phyloP scores from a whole-genome alignment of 2,329 filamentous ascomycete genomes.

The Arthrobotrys entomopaga region DNA sequence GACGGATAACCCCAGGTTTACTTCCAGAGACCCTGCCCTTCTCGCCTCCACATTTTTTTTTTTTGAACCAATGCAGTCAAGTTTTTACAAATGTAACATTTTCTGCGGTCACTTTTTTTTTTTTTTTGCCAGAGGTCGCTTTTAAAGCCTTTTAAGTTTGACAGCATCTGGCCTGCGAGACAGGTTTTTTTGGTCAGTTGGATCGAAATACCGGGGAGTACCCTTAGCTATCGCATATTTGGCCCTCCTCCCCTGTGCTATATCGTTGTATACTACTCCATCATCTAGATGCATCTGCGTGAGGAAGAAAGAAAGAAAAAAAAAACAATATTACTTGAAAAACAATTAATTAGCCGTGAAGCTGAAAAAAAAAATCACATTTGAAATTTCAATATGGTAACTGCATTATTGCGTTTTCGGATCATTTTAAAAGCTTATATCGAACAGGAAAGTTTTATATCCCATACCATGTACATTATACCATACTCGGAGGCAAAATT shows the following conservation, averaged over 20 bases:
- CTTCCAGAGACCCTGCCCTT: conserved; percentile 33
- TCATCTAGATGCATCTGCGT: conserved; percentile 23
- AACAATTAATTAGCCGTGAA: conserved; percentile 42
- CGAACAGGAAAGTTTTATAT: conserved; percentile 24
- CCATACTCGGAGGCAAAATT: conserved; percentile 36
- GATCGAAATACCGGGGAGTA: conserved; percentile 14
- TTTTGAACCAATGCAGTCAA: conserved; percentile 22
- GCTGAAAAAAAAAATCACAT: neutral
- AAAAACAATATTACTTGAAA: neutral
- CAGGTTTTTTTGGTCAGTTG: conserved; percentile 9
- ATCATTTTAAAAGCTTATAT: neutral
- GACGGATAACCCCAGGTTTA: conserved; percentile 49
- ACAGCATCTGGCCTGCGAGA: too few relatives aligned
- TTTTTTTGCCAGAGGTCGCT: conserved; percentile 17
- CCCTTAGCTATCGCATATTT: conserved; percentile 29
- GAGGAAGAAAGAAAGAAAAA: too few relatives aligned
- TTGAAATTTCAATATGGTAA: too few relatives aligned
- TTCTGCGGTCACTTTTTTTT: conserved; percentile 49
- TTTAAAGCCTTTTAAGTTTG: too few relatives aligned
- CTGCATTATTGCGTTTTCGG: too few relatives aligned
- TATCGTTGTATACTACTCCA: too few relatives aligned
- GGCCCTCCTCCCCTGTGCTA: conserved; percentile 9
- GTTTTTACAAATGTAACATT: conserved; percentile 18
- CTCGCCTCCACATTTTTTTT: conserved; percentile 50
- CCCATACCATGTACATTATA: conserved; percentile 37